These are phyloP conservation scores for Dipodascus albidus DNA, from an alignment of 805 yeast species.

Conservation along the genomic window DNA sequence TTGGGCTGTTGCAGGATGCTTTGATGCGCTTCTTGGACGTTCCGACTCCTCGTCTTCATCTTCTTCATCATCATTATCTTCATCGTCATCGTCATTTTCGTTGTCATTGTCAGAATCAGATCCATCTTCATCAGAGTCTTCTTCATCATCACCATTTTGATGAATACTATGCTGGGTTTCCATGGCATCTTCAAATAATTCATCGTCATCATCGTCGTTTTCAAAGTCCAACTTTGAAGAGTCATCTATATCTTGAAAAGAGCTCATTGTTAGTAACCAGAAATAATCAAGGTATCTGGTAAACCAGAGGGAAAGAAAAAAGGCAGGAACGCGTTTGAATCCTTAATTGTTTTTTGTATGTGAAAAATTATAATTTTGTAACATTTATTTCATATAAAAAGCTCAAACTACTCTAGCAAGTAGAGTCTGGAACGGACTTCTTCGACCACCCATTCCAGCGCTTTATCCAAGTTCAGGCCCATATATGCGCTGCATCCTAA, in stretches of 20 bases:
- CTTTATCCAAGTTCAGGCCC: conserved; percentile 30
- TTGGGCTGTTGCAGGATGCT: conserved; percentile 5
- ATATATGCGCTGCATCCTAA: conserved; percentile 40
- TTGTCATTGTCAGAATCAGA: conserved; percentile 18
- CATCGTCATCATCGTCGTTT: conserved; percentile 18
- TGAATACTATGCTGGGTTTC: conserved; percentile 20
- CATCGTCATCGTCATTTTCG: conserved; percentile 14
- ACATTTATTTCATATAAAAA: not conserved
- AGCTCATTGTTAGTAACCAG: not conserved
- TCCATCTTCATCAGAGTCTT: conserved; percentile 11
- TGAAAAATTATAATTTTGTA: not conserved
- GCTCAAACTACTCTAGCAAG: conserved; percentile 18
- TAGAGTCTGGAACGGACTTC: conserved; percentile 33
- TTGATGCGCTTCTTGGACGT: conserved; percentile 6
- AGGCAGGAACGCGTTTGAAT: not conserved
- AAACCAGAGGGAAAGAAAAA: not conserved
- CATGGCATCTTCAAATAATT: conserved; percentile 22
- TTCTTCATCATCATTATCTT: conserved; percentile 13
- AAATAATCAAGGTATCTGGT: not conserved
- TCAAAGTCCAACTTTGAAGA: conserved; percentile 7
- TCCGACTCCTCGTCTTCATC: conserved; percentile 10
- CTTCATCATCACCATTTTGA: conserved; percentile 15
- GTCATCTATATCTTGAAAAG: conserved; percentile 6
- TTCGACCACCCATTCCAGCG: conserved; percentile 33
- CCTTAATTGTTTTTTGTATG: not conserved